These are phyloP conservation scores for Spizellomyces sp. DNA, from an alignment of 192 early-diverging fungal species.

Conservation along the genomic window DNA sequence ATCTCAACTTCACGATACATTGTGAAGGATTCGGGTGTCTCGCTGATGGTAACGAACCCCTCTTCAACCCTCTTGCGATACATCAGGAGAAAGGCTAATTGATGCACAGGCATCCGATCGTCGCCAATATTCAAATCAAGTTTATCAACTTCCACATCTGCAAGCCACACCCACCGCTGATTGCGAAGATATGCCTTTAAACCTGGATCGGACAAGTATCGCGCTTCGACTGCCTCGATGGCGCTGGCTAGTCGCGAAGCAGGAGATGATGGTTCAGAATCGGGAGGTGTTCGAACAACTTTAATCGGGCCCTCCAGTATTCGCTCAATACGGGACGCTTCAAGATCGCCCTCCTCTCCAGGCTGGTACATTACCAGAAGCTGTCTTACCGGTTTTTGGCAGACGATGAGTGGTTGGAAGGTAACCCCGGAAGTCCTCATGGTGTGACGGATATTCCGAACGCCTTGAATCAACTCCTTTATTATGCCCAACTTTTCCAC, in stretches of 20 bases:
- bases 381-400: constrained; percentile 40
- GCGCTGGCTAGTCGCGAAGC: background rate
- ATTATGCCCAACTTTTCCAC: constrained; percentile 29
- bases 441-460: constrained; percentile 31
- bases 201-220: constrained; percentile 25
- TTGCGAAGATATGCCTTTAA: constrained; percentile 44
- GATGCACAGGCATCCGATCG: constrained; percentile 27
- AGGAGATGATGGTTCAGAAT: background rate
- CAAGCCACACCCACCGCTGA: constrained; percentile 54
- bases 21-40: constrained; percentile 40
- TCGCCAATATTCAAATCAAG: constrained; percentile 2
- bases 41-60: constrained; percentile 45
- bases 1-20: constrained; percentile 46
- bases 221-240: constrained; percentile 9
- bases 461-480: constrained; percentile 14
- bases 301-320: background rate
- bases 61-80: constrained; percentile 47
- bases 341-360: constrained; percentile 4
- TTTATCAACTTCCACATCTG: constrained; percentile 32
- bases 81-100: constrained; percentile 42
- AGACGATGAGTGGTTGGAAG: constrained; percentile 46
- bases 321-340: background rate
- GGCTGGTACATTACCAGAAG: constrained; percentile 39
- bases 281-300: background rate
- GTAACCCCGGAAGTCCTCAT: constrained; percentile 21